phyloP scores from a whole-genome alignment of 208 protist genomes.

The Acanthamoeba royreba region DNA sequence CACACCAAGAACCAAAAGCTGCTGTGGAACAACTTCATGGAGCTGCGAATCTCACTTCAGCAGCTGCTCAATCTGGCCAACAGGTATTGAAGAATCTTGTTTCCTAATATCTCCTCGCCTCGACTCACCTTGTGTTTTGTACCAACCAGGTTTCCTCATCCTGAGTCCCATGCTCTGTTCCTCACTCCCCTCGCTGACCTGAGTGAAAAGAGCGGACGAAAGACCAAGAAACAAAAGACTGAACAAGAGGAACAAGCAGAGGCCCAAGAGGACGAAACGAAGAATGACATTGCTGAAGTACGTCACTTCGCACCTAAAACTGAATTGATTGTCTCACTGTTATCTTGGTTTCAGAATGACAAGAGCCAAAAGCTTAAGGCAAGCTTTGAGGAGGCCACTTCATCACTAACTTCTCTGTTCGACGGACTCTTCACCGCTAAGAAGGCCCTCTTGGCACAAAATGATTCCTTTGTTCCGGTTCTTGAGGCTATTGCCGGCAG shows the following conservation, averaged over 20 bases:
- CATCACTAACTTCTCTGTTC: background rate
- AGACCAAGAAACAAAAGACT: no score
- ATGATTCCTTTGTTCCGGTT: background rate
- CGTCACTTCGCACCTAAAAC: no score
- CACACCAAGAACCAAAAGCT: constrained; percentile 44
- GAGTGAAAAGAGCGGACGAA: background rate
- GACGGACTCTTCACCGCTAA: background rate
- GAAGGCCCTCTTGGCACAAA: background rate
- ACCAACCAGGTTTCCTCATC: background rate
- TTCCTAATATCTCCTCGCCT: no score
- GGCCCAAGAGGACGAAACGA: background rate
- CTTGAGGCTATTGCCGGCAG: background rate
- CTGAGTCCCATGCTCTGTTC: background rate
- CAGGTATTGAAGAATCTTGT: no score
- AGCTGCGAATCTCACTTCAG: background rate
- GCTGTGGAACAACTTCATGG: constrained; percentile 41
- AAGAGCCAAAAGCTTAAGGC: background rate
- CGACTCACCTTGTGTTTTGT: background rate
- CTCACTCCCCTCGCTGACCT: background rate
- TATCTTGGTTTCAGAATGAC: no score
- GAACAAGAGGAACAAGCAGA: background rate
- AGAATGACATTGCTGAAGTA: no score
- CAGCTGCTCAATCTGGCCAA: constrained; percentile 3
- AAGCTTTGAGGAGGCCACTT: background rate
- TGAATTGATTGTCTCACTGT: no score